Base-by-base conservation (phyloP, 352 stramenopile genomes). In the Phytophthora foliorum region DNA sequence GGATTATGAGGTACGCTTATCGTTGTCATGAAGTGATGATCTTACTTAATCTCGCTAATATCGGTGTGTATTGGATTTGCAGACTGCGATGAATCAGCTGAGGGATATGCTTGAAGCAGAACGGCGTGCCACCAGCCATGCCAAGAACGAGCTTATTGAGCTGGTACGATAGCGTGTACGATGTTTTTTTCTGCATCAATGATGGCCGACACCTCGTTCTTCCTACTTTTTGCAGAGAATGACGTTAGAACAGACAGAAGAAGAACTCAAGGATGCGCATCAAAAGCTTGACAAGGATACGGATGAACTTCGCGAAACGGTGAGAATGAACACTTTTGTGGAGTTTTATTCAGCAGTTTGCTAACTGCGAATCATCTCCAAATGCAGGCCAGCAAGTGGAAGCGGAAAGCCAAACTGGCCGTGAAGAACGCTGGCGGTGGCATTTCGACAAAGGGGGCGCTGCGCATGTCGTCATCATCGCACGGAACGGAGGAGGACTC, bases 231-330 rank as follows among this genome's bases (percentile, higher is more conserved):
- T 50, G 44, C 54, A 82, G 53, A 85, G 64, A 63, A 75, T 87
- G 64, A 46, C 71, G 45, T 56, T 79, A 49, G 77, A 87, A 36
- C 72, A 75, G 13, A 63, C 78, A 2, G 77, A 86, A 38, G 72
- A 77, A 34, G 86, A 92, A 34, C 48, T 85, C 9, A 77, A 82
- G n/a, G 81, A 93, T 60, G 69, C 72, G 9, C 66, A 84, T n/a
- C 50, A 69, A n/a, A 84, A 82, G 14, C 74, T 94, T 6, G 74
- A 92, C 54, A 92, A 91, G 53, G 79, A 92, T 44, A 71, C 88
- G 2, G 77, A 88, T 31, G 72, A 86, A 31, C 69, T 91, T 31
- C 80, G 81, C 17, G 84, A 92, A 51, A 78, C 74, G 49, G 82
- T 90, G 72, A 39, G 58, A 13, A 2, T 41, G 11, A 29, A 10